Evolutionary conservation across 2,329 filamentous ascomycete species (phyloP), one percentile per base, ranked within the genome.

Genomic region (Talaromyces islandicus): DNA sequence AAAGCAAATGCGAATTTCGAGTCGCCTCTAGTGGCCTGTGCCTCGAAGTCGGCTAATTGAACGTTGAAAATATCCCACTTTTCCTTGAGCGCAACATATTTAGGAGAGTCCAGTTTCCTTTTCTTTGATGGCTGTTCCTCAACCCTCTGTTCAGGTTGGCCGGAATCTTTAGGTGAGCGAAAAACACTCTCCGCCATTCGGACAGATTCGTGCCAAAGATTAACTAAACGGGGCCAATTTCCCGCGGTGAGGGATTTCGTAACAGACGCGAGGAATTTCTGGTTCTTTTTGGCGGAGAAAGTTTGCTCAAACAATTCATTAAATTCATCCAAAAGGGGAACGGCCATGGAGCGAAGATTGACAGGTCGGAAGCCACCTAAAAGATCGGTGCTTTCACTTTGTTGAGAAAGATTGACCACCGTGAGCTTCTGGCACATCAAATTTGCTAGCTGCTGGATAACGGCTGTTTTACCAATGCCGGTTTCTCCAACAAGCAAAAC

Each of bases 401-500:
- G 95, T 71, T 99, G 95, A 0, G 94, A 99, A 71, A 99, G 75
- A 70, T 99, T 99, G 70, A 99, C 92, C 2, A 92, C 91, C 0
- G 92, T 89, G 12, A 99, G 83, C 68, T 91, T 95, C 70, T 92
- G 89, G 1, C 92, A 91, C 29, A 97, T 82, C 3, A 88, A 84
- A 60, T 89, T 87, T 0, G 94, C 92, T 59, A 99, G 80, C 70
- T 97, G 92, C 73, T 99, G 94, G 14, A 99, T 88, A 27, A 94
- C 90, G 0, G 94, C 96, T 0, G 94, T 99, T 77, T 99, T 99
- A 68, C 94, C 94, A 56, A 96, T 97, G 79, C 94, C 94, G 7
- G 94, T 99, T 78, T 99, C 94, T 70, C 94, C 94, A n/a, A 99
- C 94, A 29, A 99, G 85, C 19, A 99, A 78, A 1, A 96, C 85